Evolutionary conservation across 169 alveolate genomes (phyloP).

Genomic region (Ichthyophthirius multifiliis): DNA sequence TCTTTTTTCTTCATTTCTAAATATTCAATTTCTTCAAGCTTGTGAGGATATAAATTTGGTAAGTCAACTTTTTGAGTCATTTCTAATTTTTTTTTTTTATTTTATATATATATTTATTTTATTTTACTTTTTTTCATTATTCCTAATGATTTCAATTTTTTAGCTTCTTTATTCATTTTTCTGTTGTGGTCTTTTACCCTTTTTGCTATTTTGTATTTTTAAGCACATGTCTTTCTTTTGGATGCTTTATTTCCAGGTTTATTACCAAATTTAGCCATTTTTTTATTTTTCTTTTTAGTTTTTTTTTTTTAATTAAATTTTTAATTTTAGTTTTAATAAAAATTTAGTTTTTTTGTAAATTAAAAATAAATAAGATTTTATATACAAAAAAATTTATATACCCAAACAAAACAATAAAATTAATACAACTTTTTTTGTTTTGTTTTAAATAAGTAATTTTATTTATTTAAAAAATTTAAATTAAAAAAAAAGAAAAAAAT

Average conservation of each 20-base stretch:
- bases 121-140: constrained; percentile 39
- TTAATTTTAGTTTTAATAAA: too few species aligned
- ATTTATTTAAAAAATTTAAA: too few species aligned
- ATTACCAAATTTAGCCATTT: constrained; percentile 38
- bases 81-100: not conserved
- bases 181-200: constrained; percentile 79
- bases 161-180: constrained; percentile 84
- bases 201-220: constrained; percentile 81
- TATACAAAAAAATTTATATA: too few species aligned
- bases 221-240: constrained; percentile 59
- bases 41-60: constrained; percentile 18
- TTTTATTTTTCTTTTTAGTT: not conserved
- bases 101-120: too few species aligned
- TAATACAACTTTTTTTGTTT: too few species aligned
- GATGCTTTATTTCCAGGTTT: constrained; percentile 46
- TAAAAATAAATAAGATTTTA: too few species aligned
- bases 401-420: too few species aligned
- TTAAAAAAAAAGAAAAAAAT: too few species aligned
- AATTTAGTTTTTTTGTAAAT: too few species aligned
- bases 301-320: too few species aligned
- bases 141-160: constrained; percentile 66
- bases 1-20: constrained; percentile 67
- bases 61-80: not conserved
- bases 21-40: constrained; percentile 31
- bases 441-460: too few species aligned